These are phyloP conservation scores for Tillandsia leiboldiana DNA, from an alignment of 176 grass and related monocot species.

Conservation along the genomic window DNA sequence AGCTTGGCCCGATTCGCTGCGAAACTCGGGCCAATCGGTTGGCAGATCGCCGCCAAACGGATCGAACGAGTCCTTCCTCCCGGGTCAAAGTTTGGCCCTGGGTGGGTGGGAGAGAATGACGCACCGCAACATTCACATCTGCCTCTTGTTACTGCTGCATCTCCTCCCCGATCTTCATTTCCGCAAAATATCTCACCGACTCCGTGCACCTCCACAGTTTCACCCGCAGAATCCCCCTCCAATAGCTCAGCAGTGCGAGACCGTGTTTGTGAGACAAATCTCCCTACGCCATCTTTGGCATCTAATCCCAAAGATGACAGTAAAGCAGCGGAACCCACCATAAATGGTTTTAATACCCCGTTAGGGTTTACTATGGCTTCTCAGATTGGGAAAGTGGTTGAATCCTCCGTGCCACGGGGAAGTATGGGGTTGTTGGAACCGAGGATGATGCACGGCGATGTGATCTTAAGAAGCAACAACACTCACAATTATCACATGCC, in stretches of 20 bases:
- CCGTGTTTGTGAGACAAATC: conserved; percentile 14
- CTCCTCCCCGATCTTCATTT: conserved; percentile 10
- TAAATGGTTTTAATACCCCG: conserved; percentile 51
- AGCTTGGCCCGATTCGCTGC: conserved; percentile 82
- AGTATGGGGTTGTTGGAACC: conserved; percentile 11
- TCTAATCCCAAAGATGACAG: neutral
- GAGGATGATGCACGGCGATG: neutral
- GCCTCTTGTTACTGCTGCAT: conserved; percentile 23
- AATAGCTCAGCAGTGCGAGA: neutral
- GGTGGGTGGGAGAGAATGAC: conserved; percentile 72
- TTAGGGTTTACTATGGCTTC: conserved; percentile 23
- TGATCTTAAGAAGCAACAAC: conserved; percentile 25
- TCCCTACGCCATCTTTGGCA: conserved; percentile 17
- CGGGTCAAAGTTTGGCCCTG: conserved; percentile 56
- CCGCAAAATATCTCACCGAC: conserved; percentile 4
- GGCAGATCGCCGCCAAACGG: conserved; percentile 56
- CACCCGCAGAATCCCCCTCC: conserved; percentile 21
- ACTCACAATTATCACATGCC: conserved; percentile 13
- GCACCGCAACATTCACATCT: conserved; percentile 25
- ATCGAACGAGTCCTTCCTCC: conserved; percentile 51
- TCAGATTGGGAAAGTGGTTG: conserved; percentile 3
- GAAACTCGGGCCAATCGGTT: conserved; percentile 47
- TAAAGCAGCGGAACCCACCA: conserved; percentile 14
- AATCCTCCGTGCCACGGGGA: neutral
- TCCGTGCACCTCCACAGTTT: conserved; percentile 11